Evolutionary conservation across 2,329 filamentous ascomycete genomes (phyloP).

Genomic region (Sphaerostilbella broomeana): DNA sequence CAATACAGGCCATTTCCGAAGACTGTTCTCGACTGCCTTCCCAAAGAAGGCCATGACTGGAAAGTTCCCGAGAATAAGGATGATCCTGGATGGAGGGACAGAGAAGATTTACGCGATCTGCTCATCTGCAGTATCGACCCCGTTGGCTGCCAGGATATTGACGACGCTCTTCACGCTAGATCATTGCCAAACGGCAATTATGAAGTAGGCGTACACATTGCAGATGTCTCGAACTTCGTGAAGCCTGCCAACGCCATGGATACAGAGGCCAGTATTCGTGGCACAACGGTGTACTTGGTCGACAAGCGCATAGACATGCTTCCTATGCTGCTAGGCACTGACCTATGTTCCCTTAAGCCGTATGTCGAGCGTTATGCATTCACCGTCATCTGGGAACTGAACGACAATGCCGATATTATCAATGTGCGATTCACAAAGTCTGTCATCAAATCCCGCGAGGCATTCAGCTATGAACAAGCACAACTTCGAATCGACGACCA

Average conservation of each 20-base stretch:
- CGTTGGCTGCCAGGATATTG: conserved; percentile 93
- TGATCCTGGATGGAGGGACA: conserved; percentile 79
- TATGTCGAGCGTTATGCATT: conserved; percentile 94
- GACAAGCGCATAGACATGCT: conserved; percentile 99
- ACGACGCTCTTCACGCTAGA: conserved; percentile 88
- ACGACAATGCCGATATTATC: conserved; percentile 76
- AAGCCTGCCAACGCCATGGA: conserved; percentile 98
- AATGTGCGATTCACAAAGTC: conserved; percentile 90
- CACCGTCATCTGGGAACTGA: conserved; percentile 83
- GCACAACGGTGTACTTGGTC: conserved; percentile 94
- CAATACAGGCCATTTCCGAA: conserved; percentile 97
- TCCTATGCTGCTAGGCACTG: conserved; percentile 89
- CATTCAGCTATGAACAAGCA: conserved; percentile 95
- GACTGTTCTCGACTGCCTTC: conserved; percentile 87
- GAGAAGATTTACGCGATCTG: conserved; percentile 76
- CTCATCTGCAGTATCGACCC: conserved; percentile 97
- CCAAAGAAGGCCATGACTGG: conserved; percentile 88
- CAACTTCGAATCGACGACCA: conserved; percentile 88
- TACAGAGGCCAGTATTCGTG: conserved; percentile 83
- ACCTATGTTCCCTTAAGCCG: conserved; percentile 92
- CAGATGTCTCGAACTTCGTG: conserved; percentile 98
- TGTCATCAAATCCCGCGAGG: conserved; percentile 92
- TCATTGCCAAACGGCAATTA: conserved; percentile 85
- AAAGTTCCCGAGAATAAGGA: conserved; percentile 73
- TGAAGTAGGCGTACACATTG: conserved; percentile 96